Conservation (phyloP, 2,329 filamentous ascomycete genomes). For the Fusarium sulawesiense region DNA sequence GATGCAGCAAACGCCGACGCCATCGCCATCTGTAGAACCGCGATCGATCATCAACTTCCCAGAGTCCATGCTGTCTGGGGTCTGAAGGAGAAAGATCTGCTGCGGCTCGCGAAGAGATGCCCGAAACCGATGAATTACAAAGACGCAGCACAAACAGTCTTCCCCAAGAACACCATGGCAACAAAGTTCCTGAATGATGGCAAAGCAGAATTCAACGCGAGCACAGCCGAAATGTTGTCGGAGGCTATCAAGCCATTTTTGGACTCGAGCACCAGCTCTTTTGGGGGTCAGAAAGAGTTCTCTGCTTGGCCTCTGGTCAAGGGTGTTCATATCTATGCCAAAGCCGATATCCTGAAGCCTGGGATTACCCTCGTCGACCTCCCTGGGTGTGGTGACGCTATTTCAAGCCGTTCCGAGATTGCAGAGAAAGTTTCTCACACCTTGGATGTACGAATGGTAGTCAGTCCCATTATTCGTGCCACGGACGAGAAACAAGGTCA, state of each 20-base stretch:
- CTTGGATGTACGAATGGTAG: slow-evolving; percentile 46
- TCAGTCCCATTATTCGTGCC: slow-evolving; percentile 43
- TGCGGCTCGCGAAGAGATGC: too few relatives aligned
- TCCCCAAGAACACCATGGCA: too few relatives aligned
- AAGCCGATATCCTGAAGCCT: slow-evolving; percentile 57
- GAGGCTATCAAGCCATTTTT: slow-evolving; percentile 44
- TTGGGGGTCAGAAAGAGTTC: slow-evolving; percentile 23
- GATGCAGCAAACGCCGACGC: too few relatives aligned
- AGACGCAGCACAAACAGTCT: too few relatives aligned
- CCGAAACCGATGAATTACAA: too few relatives aligned
- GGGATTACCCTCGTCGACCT: slow-evolving; percentile 65
- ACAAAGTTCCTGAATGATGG: too few relatives aligned
- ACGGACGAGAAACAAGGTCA: slow-evolving; percentile 42
- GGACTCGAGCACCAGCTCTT: slow-evolving; percentile 33
- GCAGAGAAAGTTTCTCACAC: slow-evolving; percentile 32
- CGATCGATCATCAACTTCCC: too few relatives aligned
- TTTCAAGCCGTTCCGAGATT: slow-evolving; percentile 42
- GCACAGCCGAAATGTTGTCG: slow-evolving; percentile 11
- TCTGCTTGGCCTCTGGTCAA: slow-evolving; percentile 53
- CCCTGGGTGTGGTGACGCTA: slow-evolving; percentile 61
- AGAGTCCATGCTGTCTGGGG: too few relatives aligned
- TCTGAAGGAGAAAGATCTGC: too few relatives aligned
- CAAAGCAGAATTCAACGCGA: background rate
- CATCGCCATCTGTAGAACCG: too few relatives aligned
- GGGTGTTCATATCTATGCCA: slow-evolving; percentile 56